Conservation (phyloP, 2,329 filamentous ascomycete species). For the Ceratocystis colombiana region DNA sequence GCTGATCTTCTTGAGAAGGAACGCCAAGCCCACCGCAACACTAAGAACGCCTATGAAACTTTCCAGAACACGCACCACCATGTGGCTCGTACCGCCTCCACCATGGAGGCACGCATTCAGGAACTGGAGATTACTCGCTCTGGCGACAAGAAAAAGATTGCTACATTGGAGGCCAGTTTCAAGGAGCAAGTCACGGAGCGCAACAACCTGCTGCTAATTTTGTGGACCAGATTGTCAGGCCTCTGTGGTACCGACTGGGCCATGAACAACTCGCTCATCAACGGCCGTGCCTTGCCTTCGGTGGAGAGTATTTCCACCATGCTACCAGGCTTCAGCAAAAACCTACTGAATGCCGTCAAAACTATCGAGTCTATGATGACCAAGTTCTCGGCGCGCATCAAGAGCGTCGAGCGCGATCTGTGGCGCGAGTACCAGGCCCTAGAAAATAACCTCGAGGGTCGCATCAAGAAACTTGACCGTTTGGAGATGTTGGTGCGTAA, state of each 20-base stretch:
- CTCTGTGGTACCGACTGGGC: constrained; percentile 89
- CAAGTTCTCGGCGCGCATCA: constrained; percentile 69
- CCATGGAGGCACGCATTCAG: constrained; percentile 71
- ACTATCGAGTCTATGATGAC: constrained; percentile 71
- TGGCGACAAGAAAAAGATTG: constrained; percentile 67
- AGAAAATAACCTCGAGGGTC: constrained; percentile 67
- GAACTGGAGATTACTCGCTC: constrained; percentile 75
- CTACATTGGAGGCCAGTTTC: constrained; percentile 65
- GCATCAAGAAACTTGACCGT: constrained; percentile 75
- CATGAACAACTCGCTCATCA: constrained; percentile 78
- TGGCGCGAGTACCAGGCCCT: constrained; percentile 81
- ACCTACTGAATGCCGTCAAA: constrained; percentile 76
- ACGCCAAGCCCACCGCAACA: constrained; percentile 70
- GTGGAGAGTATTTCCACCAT: constrained; percentile 78
- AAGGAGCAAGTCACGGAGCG: constrained; percentile 82
- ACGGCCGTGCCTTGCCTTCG: constrained; percentile 70
- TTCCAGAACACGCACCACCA: constrained; percentile 81
- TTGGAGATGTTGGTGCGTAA: constrained; percentile 71
- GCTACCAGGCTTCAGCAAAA: constrained; percentile 80
- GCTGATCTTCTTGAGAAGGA: constrained; percentile 87
- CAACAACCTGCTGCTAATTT: constrained; percentile 73
- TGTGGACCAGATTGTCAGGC: constrained; percentile 80
- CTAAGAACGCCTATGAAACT: constrained; percentile 78
- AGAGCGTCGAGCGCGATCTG: constrained; percentile 78
- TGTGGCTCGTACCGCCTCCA: constrained; percentile 72